A percentile compares a stretch with the other conserved stretches of the same genome.
These are phyloP conservation scores for Hanseniaspora sp. DNA, from an alignment of 1,139 yeast genomes.

Conservation along the genomic window DNA sequence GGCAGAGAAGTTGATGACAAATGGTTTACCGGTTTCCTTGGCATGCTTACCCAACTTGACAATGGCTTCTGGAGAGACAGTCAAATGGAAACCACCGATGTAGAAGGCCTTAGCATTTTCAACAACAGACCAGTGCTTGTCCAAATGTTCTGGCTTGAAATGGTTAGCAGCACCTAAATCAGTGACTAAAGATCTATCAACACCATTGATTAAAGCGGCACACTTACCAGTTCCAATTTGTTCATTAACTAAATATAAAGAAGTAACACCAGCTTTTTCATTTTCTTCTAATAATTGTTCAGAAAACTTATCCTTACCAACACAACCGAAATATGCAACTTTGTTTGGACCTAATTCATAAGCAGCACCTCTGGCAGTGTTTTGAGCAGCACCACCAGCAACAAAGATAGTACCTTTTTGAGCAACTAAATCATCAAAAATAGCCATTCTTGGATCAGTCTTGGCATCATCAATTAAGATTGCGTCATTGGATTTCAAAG, in stretches of 20 bases:
- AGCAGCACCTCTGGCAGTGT: slow-evolving; percentile 97
- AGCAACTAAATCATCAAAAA: slow-evolving; percentile 64
- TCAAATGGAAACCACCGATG: slow-evolving; percentile 96
- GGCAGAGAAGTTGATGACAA: slow-evolving; percentile 81
- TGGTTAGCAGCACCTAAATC: slow-evolving; percentile 98
- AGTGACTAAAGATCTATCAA: slow-evolving; percentile 84
- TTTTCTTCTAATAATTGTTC: slow-evolving; percentile 76
- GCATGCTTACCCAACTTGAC: slow-evolving; percentile 83
- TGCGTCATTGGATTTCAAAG: slow-evolving; percentile 84
- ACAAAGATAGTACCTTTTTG: slow-evolving; percentile 55
- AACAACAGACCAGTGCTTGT: slow-evolving; percentile 76
- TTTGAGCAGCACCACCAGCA: slow-evolving; percentile 99
- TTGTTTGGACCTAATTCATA: slow-evolving; percentile 71
- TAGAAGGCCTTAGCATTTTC: slow-evolving; percentile 73
- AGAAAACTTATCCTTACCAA: slow-evolving; percentile 83
- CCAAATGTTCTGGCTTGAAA: slow-evolving; percentile 79
- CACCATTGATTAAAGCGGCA: slow-evolving; percentile 86
- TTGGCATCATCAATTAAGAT: slow-evolving; percentile 57
- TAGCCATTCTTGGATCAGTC: slow-evolving; percentile 68
- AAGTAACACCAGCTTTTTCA: slow-evolving; percentile 72
- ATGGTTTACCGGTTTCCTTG: slow-evolving; percentile 71
- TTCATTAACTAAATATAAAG: slow-evolving; percentile 72
- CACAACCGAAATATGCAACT: slow-evolving; percentile 92
- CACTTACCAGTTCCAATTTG: slow-evolving; percentile 88
- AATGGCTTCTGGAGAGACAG: slow-evolving; percentile 94